phyloP scores from a whole-genome alignment of 176 grass and related monocot species.

The Oryza coarctata region DNA sequence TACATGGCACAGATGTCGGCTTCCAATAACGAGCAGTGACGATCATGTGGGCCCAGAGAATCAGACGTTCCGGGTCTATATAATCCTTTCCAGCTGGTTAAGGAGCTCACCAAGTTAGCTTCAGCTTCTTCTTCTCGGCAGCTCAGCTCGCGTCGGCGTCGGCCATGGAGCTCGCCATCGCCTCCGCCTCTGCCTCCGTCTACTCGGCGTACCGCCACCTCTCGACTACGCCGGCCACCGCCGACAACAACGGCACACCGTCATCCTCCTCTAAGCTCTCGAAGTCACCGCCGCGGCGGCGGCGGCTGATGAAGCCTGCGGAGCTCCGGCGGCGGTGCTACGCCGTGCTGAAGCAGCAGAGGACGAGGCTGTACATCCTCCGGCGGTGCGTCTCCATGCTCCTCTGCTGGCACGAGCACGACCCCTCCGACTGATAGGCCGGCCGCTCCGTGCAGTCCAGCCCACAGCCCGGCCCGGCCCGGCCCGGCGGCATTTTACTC shows the following conservation, averaged over 20 bases:
- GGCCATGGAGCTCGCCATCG: conserved; percentile 30
- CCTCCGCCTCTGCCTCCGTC: conserved; percentile 29
- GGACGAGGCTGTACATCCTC: conserved; percentile 77
- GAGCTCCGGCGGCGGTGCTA: conserved; percentile 65
- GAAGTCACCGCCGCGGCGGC: conserved; percentile 18
- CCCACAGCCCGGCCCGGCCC: too few relatives aligned
- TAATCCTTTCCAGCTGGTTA: neutral
- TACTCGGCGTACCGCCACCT: conserved; percentile 41
- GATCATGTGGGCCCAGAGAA: neutral
- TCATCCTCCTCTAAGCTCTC: neutral
- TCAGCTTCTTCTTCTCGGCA: neutral
- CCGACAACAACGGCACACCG: neutral
- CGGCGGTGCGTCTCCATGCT: conserved; percentile 80
- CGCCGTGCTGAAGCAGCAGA: conserved; percentile 74
- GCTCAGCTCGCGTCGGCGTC: neutral
- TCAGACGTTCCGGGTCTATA: conserved; percentile 27
- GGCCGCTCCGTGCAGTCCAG: too few relatives aligned
- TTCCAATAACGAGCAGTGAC: conserved; percentile 22
- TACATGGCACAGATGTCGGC: conserved; percentile 1
- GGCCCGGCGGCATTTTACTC: too few relatives aligned
- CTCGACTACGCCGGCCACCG: neutral
- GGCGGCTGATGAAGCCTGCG: conserved; percentile 6
- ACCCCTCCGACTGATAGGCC: conserved; percentile 53
- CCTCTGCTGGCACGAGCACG: conserved; percentile 75
- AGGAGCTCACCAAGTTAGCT: neutral